Percentiles rank a stretch among this genome's conserved stretches.
These are phyloP conservation scores for Basipetospora chlamydospora DNA, from an alignment of 2,329 filamentous ascomycete genomes.

Conservation along the genomic window DNA sequence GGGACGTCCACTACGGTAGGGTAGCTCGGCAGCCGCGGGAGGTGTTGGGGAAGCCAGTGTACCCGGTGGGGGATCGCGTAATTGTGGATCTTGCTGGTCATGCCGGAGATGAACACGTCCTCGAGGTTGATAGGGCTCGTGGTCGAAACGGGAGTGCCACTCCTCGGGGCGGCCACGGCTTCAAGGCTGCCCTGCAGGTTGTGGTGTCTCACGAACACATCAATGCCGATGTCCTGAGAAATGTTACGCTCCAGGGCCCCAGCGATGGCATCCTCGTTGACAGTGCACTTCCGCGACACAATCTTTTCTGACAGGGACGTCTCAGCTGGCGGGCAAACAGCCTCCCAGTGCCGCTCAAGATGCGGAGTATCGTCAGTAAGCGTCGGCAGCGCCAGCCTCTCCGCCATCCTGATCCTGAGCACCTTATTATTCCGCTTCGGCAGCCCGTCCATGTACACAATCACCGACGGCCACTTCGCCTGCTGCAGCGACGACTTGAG, in stretches of 20 bases:
- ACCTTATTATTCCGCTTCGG: conserved; percentile 44
- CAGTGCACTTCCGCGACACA: conserved; percentile 15
- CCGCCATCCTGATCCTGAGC: conserved; percentile 35
- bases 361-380: conserved; percentile 29
- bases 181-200: conserved; percentile 7
- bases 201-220: conserved; percentile 7
- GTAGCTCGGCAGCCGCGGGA: conserved; percentile 15
- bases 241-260: conserved; percentile 10
- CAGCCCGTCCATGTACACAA: conserved; percentile 40
- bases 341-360: conserved; percentile 32
- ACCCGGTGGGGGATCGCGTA: conserved; percentile 25
- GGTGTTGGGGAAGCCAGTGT: conserved; percentile 17
- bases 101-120: conserved; percentile 6
- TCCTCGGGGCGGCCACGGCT: background rate
- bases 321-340: conserved; percentile 30
- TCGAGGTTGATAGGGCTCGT: background rate
- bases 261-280: conserved; percentile 16
- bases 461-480: conserved; percentile 34
- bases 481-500: conserved; percentile 32
- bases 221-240: conserved; percentile 4
- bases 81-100: conserved; percentile 12
- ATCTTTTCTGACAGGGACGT: conserved; percentile 29
- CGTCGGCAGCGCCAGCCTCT: conserved; percentile 28
- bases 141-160: too few species aligned
- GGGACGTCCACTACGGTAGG: conserved; percentile 19